Conservation (phyloP, 768 basidiomycete species). For the Butyriboletus loyo region DNA sequence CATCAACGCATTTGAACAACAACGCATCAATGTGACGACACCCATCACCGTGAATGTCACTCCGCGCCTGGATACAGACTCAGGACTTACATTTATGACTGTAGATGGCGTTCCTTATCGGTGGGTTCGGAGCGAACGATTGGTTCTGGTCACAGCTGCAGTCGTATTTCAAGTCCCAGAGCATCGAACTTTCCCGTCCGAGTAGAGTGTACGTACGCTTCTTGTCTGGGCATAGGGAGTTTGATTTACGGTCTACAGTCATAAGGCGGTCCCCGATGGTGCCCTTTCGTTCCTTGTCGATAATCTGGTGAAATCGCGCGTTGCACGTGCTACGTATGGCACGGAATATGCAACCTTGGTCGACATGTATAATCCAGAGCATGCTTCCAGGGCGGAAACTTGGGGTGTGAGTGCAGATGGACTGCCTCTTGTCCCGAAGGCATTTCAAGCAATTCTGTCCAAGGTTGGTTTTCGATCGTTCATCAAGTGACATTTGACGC, state of each 20-base stretch:
- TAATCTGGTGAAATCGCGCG: slow-evolving; percentile 42
- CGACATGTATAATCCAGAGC: slow-evolving; percentile 4
- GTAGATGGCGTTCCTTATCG: slow-evolving; percentile 41
- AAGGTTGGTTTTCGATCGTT: slow-evolving; percentile 1
- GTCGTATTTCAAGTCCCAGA: slow-evolving; percentile 30
- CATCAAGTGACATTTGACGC: neutral
- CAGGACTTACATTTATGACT: neutral
- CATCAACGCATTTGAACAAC: slow-evolving; percentile 30
- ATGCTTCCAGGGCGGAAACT: slow-evolving; percentile 3
- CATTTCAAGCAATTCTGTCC: slow-evolving; percentile 3
- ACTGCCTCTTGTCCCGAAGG: neutral
- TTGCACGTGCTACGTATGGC: slow-evolving; percentile 46
- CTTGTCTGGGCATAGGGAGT: neutral
- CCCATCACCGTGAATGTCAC: slow-evolving; percentile 29
- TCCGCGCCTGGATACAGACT: neutral
- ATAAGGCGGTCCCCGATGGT: slow-evolving; percentile 52
- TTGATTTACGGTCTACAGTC: neutral
- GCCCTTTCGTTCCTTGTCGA: slow-evolving; percentile 39
- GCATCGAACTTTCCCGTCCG: slow-evolving; percentile 44
- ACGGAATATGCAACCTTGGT: slow-evolving; percentile 42
- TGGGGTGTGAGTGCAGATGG: slow-evolving; percentile 6
- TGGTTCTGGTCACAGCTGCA: slow-evolving; percentile 42
- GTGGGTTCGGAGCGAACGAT: slow-evolving; percentile 49
- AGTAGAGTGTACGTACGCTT: slow-evolving; percentile 43
- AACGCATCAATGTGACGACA: slow-evolving; percentile 18